Percentiles rank a stretch among this genome's conserved stretches.
These are phyloP conservation scores for Aspergillus eucalypticola DNA, from an alignment of 2,329 filamentous ascomycete genomes.

Conservation along the genomic window DNA sequence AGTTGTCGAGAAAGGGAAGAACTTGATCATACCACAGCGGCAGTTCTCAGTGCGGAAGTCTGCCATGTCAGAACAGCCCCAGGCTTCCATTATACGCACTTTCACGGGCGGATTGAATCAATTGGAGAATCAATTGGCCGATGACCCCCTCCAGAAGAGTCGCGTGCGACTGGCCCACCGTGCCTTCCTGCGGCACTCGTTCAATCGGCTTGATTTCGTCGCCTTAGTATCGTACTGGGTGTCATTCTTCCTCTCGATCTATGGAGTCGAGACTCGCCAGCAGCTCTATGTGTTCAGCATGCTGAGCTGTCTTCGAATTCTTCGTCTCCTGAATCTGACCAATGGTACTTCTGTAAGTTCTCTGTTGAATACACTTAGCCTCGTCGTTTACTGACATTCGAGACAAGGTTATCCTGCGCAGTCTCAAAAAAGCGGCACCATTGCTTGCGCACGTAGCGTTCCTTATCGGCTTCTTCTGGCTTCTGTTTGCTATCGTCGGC, in stretches of 20 bases:
- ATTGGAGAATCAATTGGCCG: conserved; percentile 62
- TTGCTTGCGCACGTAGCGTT: conserved; percentile 91
- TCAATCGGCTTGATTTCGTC: conserved; percentile 92
- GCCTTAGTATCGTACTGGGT: conserved; percentile 97
- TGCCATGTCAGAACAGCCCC: conserved; percentile 39
- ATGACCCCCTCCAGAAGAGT: conserved; percentile 73
- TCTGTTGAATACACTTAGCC: neutral
- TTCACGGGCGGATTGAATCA: conserved; percentile 75
- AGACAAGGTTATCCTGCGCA: conserved; percentile 79
- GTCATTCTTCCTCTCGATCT: conserved; percentile 71
- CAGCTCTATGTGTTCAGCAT: conserved; percentile 92
- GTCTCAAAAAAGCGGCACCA: conserved; percentile 92
- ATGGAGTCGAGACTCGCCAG: conserved; percentile 65
- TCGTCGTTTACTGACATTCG: conserved; percentile 17
- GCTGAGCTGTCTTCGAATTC: conserved; percentile 90
- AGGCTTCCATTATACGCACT: conserved; percentile 67
- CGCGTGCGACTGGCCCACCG: conserved; percentile 82
- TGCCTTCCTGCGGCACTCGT: conserved; percentile 90
- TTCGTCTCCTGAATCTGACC: conserved; percentile 86
- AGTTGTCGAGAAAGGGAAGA: conserved; percentile 72
- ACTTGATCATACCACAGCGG: conserved; percentile 78
- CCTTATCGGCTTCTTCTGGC: conserved; percentile 94
- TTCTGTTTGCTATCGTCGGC: conserved; percentile 93
- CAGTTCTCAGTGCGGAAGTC: conserved; percentile 64
- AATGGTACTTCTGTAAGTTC: conserved; percentile 81